Evolutionary conservation across 257 asterid species (phyloP).

Genomic region (Solanum bulbocastanum): DNA sequence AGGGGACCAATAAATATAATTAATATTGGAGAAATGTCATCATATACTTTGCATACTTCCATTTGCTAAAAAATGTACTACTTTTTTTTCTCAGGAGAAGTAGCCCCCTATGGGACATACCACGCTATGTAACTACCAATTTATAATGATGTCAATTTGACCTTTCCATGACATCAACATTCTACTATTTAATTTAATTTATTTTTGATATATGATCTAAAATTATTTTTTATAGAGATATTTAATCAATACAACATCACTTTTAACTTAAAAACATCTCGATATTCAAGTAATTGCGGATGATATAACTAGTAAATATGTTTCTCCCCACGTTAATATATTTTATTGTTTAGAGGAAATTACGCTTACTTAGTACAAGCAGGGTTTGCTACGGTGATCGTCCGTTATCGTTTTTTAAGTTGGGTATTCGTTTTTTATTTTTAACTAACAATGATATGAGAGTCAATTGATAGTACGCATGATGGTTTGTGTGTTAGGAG

Average conservation of each 20-base stretch:
- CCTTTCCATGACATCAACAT: conserved; percentile 47
- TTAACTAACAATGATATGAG: too few relatives aligned
- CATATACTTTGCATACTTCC: conserved; percentile 1
- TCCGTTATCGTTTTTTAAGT: too few relatives aligned
- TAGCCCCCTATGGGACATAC: background rate
- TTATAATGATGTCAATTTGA: conserved; percentile 54
- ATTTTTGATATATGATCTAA: background rate
- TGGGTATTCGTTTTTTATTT: background rate
- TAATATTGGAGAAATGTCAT: background rate
- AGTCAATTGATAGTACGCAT: background rate
- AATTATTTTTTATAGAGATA: background rate
- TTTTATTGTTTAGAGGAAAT: too few relatives aligned
- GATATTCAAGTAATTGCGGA: too few relatives aligned
- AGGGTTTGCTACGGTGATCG: too few relatives aligned
- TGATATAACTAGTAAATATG: too few relatives aligned
- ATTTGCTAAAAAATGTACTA: background rate
- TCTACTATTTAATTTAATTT: background rate
- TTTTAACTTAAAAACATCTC: too few relatives aligned
- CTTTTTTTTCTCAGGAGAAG: background rate
- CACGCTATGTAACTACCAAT: conserved; percentile 23
- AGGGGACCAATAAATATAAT: background rate
- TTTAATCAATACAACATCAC: background rate
- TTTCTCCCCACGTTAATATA: too few relatives aligned
- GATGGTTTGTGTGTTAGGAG: background rate
- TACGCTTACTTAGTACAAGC: too few relatives aligned